A percentile compares a stretch with the other conserved stretches of the same genome.
phyloP scores from a whole-genome alignment of 768 basidiomycete species.

The Scleroderma bovista region DNA sequence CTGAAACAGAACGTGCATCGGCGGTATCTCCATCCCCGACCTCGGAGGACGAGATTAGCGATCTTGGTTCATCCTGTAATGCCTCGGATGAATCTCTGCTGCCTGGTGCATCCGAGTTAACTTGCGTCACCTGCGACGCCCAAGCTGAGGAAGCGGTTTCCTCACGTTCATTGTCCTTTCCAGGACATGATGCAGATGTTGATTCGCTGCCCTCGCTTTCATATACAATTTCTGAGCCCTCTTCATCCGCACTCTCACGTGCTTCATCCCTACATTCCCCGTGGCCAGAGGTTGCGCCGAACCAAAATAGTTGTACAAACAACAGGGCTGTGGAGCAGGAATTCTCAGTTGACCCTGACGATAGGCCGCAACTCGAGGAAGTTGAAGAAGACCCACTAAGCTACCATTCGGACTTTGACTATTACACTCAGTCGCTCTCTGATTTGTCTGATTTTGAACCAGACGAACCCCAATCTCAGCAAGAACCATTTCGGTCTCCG shows the following conservation, averaged over 20 bases:
- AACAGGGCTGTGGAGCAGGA: conserved; percentile 7
- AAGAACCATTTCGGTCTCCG: not conserved
- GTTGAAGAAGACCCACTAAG: conserved; percentile 24
- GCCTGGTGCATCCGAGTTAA: conserved; percentile 5
- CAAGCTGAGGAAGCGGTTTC: conserved; percentile 16
- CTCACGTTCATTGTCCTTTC: conserved; percentile 15
- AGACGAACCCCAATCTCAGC: conserved; percentile 9
- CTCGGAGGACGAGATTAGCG: not conserved
- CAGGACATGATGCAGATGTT: conserved; percentile 23
- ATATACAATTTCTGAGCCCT: conserved; percentile 26
- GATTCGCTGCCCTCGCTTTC: conserved; percentile 32
- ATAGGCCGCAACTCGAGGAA: conserved; percentile 3
- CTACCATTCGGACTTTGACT: conserved; percentile 34
- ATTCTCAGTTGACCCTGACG: conserved; percentile 1
- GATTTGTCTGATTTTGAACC: conserved; percentile 27
- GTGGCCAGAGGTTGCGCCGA: conserved; percentile 11
- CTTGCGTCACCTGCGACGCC: conserved; percentile 1
- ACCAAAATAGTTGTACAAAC: conserved; percentile 16
- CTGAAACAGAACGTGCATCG: not conserved
- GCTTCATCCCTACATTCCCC: conserved; percentile 37
- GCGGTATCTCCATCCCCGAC: not conserved
- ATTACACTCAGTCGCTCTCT: conserved; percentile 28
- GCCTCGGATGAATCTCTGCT: conserved; percentile 4
- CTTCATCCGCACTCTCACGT: conserved; percentile 36
- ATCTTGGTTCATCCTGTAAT: not conserved